Percentiles rank a stretch among this genome's conserved stretches.
Evolutionary conservation across 2,329 filamentous ascomycete species (phyloP).

Genomic region (Amylocarpus encephaloides): DNA sequence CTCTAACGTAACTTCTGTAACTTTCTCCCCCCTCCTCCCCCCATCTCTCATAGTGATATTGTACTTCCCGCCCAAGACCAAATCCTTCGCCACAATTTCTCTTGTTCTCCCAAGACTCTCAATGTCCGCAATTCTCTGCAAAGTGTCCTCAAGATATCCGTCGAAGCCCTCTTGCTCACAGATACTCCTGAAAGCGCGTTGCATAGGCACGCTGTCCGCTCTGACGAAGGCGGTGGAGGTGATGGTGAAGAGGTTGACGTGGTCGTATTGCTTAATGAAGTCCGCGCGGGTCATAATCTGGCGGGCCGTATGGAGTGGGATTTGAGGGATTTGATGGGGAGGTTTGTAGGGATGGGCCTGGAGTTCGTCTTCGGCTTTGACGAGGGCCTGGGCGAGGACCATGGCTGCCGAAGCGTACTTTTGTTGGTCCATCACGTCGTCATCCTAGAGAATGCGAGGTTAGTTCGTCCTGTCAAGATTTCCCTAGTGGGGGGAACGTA

Average conservation of each 20-base stretch:
- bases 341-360: conserved; percentile 7
- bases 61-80: conserved; percentile 80
- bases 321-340: conserved; percentile 58
- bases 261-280: conserved; percentile 88
- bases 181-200: conserved; percentile 81
- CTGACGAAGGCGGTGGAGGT: conserved; percentile 80
- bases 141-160: conserved; percentile 71
- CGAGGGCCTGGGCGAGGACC: conserved; percentile 83
- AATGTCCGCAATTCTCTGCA: conserved; percentile 84
- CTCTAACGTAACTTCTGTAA: conserved; percentile 25
- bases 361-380: conserved; percentile 61
- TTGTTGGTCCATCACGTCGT: conserved; percentile 97
- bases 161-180: conserved; percentile 73
- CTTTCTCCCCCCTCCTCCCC: conserved; percentile 20
- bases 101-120: conserved; percentile 90
- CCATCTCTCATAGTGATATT: conserved; percentile 41
- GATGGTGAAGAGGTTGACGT: conserved; percentile 92
- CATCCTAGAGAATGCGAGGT: conserved; percentile 45
- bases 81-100: conserved; percentile 90
- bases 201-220: conserved; percentile 94
- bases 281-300: conserved; percentile 94
- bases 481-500: no score
- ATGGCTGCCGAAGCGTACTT: conserved; percentile 94
- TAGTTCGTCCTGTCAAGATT: no score
- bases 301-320: conserved; percentile 75